phyloP scores from a whole-genome alignment of 2,329 filamentous ascomycete genomes.

The Colletotrichum somersetense region DNA sequence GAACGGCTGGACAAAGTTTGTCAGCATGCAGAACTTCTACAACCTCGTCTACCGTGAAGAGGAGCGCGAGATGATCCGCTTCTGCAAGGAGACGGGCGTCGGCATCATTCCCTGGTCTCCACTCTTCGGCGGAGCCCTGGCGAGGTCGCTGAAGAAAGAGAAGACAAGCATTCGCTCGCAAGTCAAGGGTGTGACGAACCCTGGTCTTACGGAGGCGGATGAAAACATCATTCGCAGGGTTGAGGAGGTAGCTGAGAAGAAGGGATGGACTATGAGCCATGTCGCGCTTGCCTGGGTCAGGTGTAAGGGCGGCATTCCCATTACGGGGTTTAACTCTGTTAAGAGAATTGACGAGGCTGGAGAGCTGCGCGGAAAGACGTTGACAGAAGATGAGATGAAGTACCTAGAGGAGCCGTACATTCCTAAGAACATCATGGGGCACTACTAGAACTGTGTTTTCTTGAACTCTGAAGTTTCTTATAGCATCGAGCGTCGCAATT shows the following conservation, averaged over 20 bases:
- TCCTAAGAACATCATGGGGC: constrained; percentile 44
- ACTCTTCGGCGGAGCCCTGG: constrained; percentile 29
- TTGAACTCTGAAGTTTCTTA: no score
- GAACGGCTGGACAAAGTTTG: constrained; percentile 68
- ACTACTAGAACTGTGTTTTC: constrained; percentile 37
- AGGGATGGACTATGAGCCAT: constrained; percentile 39
- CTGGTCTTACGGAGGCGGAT: constrained; percentile 17
- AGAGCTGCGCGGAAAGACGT: constrained; percentile 27
- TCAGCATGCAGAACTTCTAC: constrained; percentile 70
- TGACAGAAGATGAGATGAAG: constrained; percentile 31
- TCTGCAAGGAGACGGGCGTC: constrained; percentile 56
- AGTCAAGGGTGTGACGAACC: not conserved
- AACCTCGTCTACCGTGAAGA: constrained; percentile 71
- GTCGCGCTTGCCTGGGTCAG: constrained; percentile 36
- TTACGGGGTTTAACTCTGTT: constrained; percentile 38
- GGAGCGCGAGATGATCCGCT: constrained; percentile 59
- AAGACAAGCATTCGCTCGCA: constrained; percentile 14
- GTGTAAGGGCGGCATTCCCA: constrained; percentile 31
- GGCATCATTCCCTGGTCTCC: constrained; percentile 47
- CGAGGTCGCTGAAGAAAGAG: constrained; percentile 10
- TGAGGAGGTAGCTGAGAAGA: constrained; percentile 36
- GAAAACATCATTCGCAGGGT: constrained; percentile 35
- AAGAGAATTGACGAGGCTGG: constrained; percentile 37
- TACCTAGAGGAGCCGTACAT: constrained; percentile 39
- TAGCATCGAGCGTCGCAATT: no score